phyloP scores from a whole-genome alignment of 2,329 filamentous ascomycete genomes.

The Chaetomiaceae sp. region DNA sequence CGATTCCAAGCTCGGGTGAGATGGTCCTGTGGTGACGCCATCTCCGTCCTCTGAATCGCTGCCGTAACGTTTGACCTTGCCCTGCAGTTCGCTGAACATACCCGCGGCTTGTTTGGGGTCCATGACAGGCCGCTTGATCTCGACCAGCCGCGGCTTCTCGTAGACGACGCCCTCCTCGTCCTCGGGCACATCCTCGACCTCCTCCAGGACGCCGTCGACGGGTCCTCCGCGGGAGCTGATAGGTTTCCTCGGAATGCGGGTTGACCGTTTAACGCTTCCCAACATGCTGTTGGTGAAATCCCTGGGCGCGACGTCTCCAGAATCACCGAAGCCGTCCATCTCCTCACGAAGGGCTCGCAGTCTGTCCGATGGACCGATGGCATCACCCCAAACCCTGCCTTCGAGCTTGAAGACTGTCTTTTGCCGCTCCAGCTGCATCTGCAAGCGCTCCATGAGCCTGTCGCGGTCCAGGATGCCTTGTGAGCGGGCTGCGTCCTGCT shows the following conservation, averaged over 20 bases:
- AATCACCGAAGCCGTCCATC: slow-evolving; percentile 65
- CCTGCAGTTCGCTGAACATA: slow-evolving; percentile 64
- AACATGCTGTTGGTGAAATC: slow-evolving; percentile 70
- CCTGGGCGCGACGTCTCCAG: slow-evolving; percentile 50
- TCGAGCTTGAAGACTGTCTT: slow-evolving; percentile 98
- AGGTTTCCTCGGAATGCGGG: slow-evolving; percentile 52
- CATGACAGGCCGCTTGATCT: slow-evolving; percentile 67
- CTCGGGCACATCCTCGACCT: slow-evolving; percentile 49
- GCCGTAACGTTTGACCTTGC: slow-evolving; percentile 67
- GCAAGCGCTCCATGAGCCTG: slow-evolving; percentile 84
- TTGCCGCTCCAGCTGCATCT: slow-evolving; percentile 91
- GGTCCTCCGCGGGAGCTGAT: slow-evolving; percentile 33
- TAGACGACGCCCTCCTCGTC: slow-evolving; percentile 58
- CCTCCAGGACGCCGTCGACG: slow-evolving; percentile 41
- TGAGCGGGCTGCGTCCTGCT: slow-evolving; percentile 70
- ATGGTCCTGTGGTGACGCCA: slow-evolving; percentile 67
- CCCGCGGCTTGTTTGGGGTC: slow-evolving; percentile 62
- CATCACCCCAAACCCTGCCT: slow-evolving; percentile 82
- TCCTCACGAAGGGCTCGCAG: slow-evolving; percentile 86
- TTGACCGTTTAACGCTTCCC: slow-evolving; percentile 62
- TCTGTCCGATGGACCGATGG: slow-evolving; percentile 81
- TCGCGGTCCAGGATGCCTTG: slow-evolving; percentile 92
- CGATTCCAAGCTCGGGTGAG: slow-evolving; percentile 69
- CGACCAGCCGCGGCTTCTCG: slow-evolving; percentile 74
- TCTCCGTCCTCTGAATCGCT: slow-evolving; percentile 68